A percentile compares a stretch with the other conserved stretches of the same genome.
These are phyloP conservation scores for Cladorrhinum sp. DNA, from an alignment of 2,329 filamentous ascomycete genomes.

Conservation along the genomic window DNA sequence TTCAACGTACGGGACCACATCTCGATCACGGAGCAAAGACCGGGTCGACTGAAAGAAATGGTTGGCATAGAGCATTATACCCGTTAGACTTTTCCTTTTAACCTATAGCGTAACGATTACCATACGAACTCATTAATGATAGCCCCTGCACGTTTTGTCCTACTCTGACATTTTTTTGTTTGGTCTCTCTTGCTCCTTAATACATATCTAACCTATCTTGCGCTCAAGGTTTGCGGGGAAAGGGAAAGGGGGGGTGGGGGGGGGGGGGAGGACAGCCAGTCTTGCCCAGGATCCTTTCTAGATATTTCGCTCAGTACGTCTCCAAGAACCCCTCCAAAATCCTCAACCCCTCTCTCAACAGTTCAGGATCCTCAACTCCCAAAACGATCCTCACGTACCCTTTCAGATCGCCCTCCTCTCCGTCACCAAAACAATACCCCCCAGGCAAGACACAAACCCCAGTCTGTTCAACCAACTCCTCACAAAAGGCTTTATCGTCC, in stretches of 20 bases:
- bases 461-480: slow-evolving; percentile 60
- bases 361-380: slow-evolving; percentile 54
- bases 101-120: neutral
- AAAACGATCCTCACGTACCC: slow-evolving; percentile 75
- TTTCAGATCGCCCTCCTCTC: slow-evolving; percentile 46
- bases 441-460: slow-evolving; percentile 73
- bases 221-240: too few species aligned
- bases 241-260: too few species aligned
- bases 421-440: slow-evolving; percentile 61
- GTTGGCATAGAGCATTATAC: slow-evolving; percentile 11
- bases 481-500: slow-evolving; percentile 54
- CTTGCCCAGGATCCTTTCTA: too few species aligned
- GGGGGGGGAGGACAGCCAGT: too few species aligned
- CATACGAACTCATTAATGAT: neutral
- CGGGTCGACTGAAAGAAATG: slow-evolving; percentile 25
- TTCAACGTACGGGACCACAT: neutral
- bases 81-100: slow-evolving; percentile 5
- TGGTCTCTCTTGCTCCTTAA: too few species aligned
- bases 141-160: neutral
- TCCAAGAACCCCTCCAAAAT: slow-evolving; percentile 41
- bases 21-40: slow-evolving; percentile 24
- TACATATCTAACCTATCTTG: too few species aligned
- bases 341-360: slow-evolving; percentile 62
- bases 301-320: too few species aligned
- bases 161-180: slow-evolving; percentile 18